Conservation (phyloP, 108 stramenopile species). For the Nannochloropsis gaditana region DNA sequence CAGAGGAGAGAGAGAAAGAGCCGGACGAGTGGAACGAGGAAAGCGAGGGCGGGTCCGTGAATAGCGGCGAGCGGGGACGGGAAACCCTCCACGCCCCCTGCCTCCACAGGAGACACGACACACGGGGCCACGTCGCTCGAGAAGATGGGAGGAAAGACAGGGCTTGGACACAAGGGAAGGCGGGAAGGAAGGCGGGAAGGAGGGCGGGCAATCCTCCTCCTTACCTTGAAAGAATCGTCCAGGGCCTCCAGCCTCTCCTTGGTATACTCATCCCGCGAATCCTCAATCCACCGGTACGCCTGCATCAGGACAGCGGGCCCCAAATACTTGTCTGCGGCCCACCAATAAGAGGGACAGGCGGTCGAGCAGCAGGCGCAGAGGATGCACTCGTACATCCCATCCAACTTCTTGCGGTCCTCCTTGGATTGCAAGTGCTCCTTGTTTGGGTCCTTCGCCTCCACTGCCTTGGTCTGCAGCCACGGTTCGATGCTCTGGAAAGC, state of each 20-base stretch:
- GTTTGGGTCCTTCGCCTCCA: conserved; percentile 57
- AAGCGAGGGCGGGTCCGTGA: conserved; percentile 53
- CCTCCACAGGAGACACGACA: not conserved
- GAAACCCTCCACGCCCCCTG: too few species aligned
- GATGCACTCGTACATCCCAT: conserved; percentile 99
- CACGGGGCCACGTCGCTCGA: too few species aligned
- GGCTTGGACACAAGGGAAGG: not conserved
- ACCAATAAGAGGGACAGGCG: conserved; percentile 94
- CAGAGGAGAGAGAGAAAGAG: too few species aligned
- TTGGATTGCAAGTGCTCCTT: conserved; percentile 80
- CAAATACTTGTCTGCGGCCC: conserved; percentile 92
- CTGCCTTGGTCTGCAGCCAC: conserved; percentile 82
- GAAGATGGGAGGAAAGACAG: too few species aligned
- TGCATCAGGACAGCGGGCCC: conserved; percentile 97
- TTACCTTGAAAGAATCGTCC: conserved; percentile 86
- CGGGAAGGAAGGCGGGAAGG: not conserved
- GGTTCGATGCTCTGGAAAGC: conserved; percentile 75
- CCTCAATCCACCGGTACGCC: conserved; percentile 82
- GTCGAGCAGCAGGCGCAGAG: conserved; percentile 97
- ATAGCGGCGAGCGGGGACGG: conserved; percentile 45
- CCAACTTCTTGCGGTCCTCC: conserved; percentile 62
- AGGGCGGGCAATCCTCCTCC: not conserved
- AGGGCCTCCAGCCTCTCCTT: conserved; percentile 78
- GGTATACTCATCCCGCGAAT: conserved; percentile 80
- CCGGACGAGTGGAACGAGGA: too few species aligned